These are phyloP conservation scores for Megacollybia marginata DNA, from an alignment of 768 basidiomycete species.

Conservation along the genomic window DNA sequence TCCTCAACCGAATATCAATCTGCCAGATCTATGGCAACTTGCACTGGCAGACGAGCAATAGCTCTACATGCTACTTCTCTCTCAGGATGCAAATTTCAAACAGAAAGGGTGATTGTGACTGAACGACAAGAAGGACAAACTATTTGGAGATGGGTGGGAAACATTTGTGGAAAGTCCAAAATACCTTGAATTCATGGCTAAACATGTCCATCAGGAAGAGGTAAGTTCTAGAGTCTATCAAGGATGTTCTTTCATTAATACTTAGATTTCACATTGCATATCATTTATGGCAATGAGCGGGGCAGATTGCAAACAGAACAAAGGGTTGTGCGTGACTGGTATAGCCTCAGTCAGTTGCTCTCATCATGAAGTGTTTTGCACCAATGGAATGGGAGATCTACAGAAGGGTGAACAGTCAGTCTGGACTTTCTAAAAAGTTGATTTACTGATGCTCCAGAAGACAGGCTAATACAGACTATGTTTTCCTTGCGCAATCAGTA, in stretches of 20 bases:
- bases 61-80: conserved; percentile 19
- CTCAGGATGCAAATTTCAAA: conserved; percentile 26
- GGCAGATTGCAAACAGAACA: conserved; percentile 10
- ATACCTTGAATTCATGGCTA: conserved; percentile 19
- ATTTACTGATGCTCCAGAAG: background rate
- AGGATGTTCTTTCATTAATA: background rate
- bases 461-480: conserved; percentile 1
- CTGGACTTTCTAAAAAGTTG: conserved; percentile 6
- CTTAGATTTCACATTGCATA: conserved; percentile 14
- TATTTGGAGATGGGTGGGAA: conserved; percentile 18
- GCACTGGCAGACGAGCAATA: conserved; percentile 8
- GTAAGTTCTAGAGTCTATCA: conserved; percentile 13
- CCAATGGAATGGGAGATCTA: no score
- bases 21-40: conserved; percentile 9
- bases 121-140: conserved; percentile 17
- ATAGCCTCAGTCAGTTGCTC: no score
- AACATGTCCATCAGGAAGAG: conserved; percentile 11
- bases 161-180: conserved; percentile 18
- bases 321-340: conserved; percentile 17
- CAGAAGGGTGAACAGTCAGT: conserved; percentile 25
- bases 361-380: conserved; percentile 21
- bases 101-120: conserved; percentile 21
- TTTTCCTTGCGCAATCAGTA: conserved; percentile 2
- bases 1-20: conserved; percentile 10
- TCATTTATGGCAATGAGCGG: conserved; percentile 14